Percentiles rank a stretch among this genome's conserved stretches.
These are phyloP conservation scores for Penicillium diatomitis DNA, from an alignment of 495 filamentous ascomycete genomes.

Conservation along the genomic window DNA sequence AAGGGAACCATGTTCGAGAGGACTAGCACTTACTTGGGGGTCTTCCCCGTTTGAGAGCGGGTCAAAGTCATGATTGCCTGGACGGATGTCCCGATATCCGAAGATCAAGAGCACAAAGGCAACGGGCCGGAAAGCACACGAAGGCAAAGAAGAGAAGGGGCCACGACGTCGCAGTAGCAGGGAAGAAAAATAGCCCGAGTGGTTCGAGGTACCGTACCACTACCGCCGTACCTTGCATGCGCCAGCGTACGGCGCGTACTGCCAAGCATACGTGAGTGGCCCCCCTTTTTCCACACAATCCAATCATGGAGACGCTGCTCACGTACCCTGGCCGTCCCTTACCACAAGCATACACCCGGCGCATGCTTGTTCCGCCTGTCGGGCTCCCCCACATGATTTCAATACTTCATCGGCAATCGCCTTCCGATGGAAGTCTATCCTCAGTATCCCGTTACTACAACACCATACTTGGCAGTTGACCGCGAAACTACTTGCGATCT, in stretches of 20 bases:
- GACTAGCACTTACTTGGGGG: constrained; percentile 35
- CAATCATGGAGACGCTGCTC: too few relatives aligned
- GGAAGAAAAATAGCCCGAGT: constrained; percentile 14
- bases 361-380: constrained; percentile 9
- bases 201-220: constrained; percentile 13
- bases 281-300: too few relatives aligned
- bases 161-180: constrained; percentile 8
- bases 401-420: neutral
- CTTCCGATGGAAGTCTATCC: neutral
- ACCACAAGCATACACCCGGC: constrained; percentile 8
- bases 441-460: neutral
- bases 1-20: neutral
- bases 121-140: neutral
- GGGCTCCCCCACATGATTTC: constrained; percentile 3
- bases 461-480: neutral
- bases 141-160: constrained; percentile 1
- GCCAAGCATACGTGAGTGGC: too few relatives aligned
- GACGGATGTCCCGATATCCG: constrained; percentile 15
- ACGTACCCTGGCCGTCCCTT: neutral
- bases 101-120: constrained; percentile 8
- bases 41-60: constrained; percentile 43
- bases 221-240: constrained; percentile 2
- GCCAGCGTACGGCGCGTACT: too few relatives aligned
- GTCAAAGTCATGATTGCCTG: constrained; percentile 33
- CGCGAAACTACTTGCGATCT: neutral